A percentile compares a stretch with the other conserved stretches of the same genome.
phyloP scores from a whole-genome alignment of 2,329 filamentous ascomycete species.

The Penicillium crustosum region DNA sequence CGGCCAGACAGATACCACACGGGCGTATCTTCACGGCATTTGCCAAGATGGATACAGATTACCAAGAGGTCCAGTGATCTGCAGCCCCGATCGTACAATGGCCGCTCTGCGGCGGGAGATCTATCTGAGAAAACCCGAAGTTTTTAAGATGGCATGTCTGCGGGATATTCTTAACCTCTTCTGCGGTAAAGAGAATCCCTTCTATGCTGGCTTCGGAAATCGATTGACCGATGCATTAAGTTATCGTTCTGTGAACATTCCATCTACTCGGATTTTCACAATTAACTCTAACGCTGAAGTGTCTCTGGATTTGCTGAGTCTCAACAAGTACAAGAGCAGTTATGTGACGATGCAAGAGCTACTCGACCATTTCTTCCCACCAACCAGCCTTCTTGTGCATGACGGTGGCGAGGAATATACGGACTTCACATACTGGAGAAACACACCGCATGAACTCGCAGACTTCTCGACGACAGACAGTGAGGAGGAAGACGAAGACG shows the following conservation, averaged over 20 bases:
- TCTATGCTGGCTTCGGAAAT: constrained; percentile 97
- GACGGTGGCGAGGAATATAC: constrained; percentile 93
- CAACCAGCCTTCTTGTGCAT: constrained; percentile 80
- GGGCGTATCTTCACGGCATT: constrained; percentile 86
- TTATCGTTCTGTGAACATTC: constrained; percentile 94
- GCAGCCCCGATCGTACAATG: constrained; percentile 92
- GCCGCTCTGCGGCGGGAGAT: constrained; percentile 88
- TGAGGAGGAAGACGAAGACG: constrained; percentile 52
- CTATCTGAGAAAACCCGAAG: constrained; percentile 92
- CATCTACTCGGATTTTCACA: constrained; percentile 90
- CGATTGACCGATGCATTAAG: constrained; percentile 93
- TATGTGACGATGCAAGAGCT: constrained; percentile 97
- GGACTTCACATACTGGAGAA: constrained; percentile 96
- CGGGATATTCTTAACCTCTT: constrained; percentile 92
- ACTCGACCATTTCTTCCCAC: constrained; percentile 97
- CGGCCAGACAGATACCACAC: constrained; percentile 86
- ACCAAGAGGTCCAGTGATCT: constrained; percentile 87
- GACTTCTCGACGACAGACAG: constrained; percentile 85
- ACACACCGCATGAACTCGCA: constrained; percentile 76
- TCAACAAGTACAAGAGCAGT: constrained; percentile 94
- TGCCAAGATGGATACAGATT: constrained; percentile 82
- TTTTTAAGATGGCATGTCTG: constrained; percentile 99
- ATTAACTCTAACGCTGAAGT: constrained; percentile 99
- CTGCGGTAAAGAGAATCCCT: constrained; percentile 72
- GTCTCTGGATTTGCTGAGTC: constrained; percentile 79